These are phyloP conservation scores for Boletus bicolor DNA, from an alignment of 768 basidiomycete genomes.

Conservation along the genomic window DNA sequence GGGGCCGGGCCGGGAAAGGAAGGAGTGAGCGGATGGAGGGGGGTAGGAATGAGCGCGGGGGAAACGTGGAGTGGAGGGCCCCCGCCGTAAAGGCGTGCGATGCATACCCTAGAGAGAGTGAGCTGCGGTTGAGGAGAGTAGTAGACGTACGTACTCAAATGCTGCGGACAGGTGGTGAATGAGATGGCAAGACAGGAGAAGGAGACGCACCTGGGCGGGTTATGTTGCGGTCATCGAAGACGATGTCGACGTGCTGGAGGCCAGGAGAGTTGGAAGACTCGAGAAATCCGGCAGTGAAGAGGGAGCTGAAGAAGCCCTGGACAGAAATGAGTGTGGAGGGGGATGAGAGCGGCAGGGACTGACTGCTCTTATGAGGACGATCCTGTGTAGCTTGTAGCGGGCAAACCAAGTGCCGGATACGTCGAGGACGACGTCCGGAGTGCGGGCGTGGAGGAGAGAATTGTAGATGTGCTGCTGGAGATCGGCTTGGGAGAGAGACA, in stretches of 20 bases:
- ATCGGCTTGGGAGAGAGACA: slow-evolving; percentile 49
- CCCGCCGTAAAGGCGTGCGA: slow-evolving; percentile 84
- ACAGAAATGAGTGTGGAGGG: slow-evolving; percentile 5
- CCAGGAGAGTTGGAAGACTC: slow-evolving; percentile 45
- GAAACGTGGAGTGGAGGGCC: slow-evolving; percentile 73
- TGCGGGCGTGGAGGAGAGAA: slow-evolving; percentile 66
- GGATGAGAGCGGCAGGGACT: slow-evolving; percentile 22
- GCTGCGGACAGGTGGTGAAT: slow-evolving; percentile 42
- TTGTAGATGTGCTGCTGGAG: slow-evolving; percentile 76
- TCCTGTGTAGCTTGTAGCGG: slow-evolving; percentile 75
- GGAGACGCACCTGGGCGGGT: slow-evolving; percentile 69
- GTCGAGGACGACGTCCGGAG: slow-evolving; percentile 74
- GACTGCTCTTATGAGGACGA: slow-evolving; percentile 87
- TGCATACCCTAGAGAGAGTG: slow-evolving; percentile 59
- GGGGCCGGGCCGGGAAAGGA: slow-evolving; percentile 44
- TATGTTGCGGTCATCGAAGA: slow-evolving; percentile 84
- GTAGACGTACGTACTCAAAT: slow-evolving; percentile 69
- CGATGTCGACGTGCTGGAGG: slow-evolving; percentile 59
- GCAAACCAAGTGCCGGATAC: slow-evolving; percentile 69
- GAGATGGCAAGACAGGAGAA: background rate
- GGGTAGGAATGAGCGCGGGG: slow-evolving; percentile 59
- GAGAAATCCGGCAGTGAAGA: slow-evolving; percentile 78
- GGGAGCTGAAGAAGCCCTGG: slow-evolving; percentile 83
- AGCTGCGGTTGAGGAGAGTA: slow-evolving; percentile 1
- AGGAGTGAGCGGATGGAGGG: slow-evolving; percentile 67